A percentile compares a stretch with the other conserved stretches of the same genome.
phyloP scores from a whole-genome alignment of 1,139 yeast genomes.

The Suhomyces bribrorum region DNA sequence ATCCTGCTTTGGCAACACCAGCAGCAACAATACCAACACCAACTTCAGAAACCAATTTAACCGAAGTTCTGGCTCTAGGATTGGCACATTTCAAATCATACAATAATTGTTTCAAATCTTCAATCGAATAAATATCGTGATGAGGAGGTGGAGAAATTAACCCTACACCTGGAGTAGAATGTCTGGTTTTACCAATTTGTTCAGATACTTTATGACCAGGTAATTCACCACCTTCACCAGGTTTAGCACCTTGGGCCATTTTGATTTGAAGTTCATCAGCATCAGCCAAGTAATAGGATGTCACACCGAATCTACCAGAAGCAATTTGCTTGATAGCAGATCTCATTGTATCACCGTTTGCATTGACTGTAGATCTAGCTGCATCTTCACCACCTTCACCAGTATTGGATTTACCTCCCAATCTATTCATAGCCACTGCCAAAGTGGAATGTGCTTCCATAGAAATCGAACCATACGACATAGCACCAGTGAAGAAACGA shows the following conservation, averaged over 20 bases:
- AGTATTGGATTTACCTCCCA: constrained; percentile 96
- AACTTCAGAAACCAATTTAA: constrained; percentile 93
- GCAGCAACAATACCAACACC: constrained; percentile 99
- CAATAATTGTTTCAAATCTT: constrained; percentile 93
- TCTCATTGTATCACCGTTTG: constrained; percentile 95
- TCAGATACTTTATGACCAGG: constrained; percentile 93
- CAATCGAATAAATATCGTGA: constrained; percentile 97
- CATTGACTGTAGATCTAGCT: constrained; percentile 77
- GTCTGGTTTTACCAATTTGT: constrained; percentile 91
- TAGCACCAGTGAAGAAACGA: constrained; percentile 97
- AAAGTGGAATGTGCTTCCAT: constrained; percentile 98
- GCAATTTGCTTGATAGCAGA: constrained; percentile 98
- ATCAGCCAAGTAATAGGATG: constrained; percentile 89
- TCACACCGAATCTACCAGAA: constrained; percentile 97
- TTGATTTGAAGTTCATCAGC: constrained; percentile 97
- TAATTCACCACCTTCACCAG: constrained; percentile 99
- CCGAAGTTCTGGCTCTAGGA: constrained; percentile 96
- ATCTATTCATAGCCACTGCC: constrained; percentile 97
- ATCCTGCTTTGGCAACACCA: constrained; percentile 98
- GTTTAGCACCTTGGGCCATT: constrained; percentile 99
- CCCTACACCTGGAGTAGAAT: constrained; percentile 96
- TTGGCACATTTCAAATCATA: constrained; percentile 96
- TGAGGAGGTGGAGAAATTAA: constrained; percentile 98
- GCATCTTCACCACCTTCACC: constrained; percentile 99
- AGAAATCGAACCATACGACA: constrained; percentile 98